phyloP scores from a whole-genome alignment of 2,329 filamentous ascomycete species.

The Monilinia fructicola region DNA sequence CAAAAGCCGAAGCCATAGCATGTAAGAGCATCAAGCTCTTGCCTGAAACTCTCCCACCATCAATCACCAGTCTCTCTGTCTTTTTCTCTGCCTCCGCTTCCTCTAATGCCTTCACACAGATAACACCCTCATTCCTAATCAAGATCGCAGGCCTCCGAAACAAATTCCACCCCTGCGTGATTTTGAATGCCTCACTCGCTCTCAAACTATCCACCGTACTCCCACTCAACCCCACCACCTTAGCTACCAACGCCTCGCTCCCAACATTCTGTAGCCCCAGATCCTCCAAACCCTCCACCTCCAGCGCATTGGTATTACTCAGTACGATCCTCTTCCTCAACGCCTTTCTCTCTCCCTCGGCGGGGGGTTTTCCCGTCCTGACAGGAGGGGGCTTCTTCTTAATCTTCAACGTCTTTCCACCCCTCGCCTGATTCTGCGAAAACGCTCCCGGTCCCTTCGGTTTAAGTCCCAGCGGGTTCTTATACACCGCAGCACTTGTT shows the following conservation, averaged over 20 bases:
- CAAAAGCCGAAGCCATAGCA: conserved; percentile 74
- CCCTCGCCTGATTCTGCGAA: conserved; percentile 25
- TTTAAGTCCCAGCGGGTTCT: conserved; percentile 16
- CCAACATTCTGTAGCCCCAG: conserved; percentile 56
- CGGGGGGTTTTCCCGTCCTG: conserved; percentile 53
- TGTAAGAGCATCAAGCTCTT: conserved; percentile 88
- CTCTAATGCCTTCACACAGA: conserved; percentile 65
- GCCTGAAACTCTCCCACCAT: conserved; percentile 71
- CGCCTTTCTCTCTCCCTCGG: conserved; percentile 79
- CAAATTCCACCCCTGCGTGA: conserved; percentile 81
- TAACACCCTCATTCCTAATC: conserved; percentile 73
- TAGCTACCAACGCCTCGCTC: conserved; percentile 57
- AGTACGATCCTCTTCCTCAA: conserved; percentile 86
- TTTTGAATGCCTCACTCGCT: conserved; percentile 86
- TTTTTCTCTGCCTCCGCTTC: conserved; percentile 53
- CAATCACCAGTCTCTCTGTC: conserved; percentile 64
- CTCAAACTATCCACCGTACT: conserved; percentile 75
- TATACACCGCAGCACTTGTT: conserved; percentile 36
- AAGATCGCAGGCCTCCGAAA: conserved; percentile 81
- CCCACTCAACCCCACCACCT: conserved; percentile 68
- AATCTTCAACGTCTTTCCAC: conserved; percentile 35
- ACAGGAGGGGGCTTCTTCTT: conserved; percentile 50
- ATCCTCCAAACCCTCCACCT: conserved; percentile 66
- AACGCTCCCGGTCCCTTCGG: conserved; percentile 19
- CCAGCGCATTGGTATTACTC: conserved; percentile 89